Base-by-base conservation (phyloP, 2,329 filamentous ascomycete genomes). In the Ophiocordyceps camponoti-floridani region DNA sequence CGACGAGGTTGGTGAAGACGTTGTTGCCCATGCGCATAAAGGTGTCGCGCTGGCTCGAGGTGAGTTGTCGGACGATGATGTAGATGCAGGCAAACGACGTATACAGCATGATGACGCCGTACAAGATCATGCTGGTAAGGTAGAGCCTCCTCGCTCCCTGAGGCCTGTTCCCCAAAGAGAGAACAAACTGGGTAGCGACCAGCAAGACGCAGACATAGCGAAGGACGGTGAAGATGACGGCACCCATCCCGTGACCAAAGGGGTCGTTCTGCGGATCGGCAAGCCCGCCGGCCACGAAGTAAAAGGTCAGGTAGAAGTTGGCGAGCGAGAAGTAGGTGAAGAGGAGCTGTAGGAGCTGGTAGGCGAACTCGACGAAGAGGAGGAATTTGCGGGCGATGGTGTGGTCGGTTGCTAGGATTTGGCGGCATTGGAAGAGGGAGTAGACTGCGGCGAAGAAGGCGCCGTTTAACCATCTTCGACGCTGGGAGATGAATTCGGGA, bases 241-340 rank as follows among this genome's bases (percentile, higher is more conserved):
- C 76, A 43, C 84, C 89, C 50, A 94, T 80, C 49, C 79, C 73
- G 62, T 94, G 84, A 14, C 88, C 88, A 53, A 98, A 98, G 0
- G 93, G 93, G 60, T 98, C 91, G 51, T 93, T 69, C 26, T 68
- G 67, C 0, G 75, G 67, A 55, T 96, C 86, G 0, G 83, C 75
- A 14, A 98, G 72, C 38, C 88, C 93, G 40, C 91, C 91, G 19
- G 87, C 87, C 52, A 98, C 82, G 67, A 98, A 98, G 73, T 88
- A 98, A 66, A 98, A 98, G 47, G 88, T 94, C 44, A 98, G 79
- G 62, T 96, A 98, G 70, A 96, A 98, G 69, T 98, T 98, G 62
- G 89, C 88, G 38, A 98, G 77, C 11, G 89, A 94, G 68, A 98
- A 96, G 68, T 86, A 98, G 41, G 91, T 98, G 67, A 98, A 98